Percentiles rank a stretch among this genome's conserved stretches.
phyloP scores from a whole-genome alignment of 768 basidiomycete genomes.

The Pleurotus salmoneostramineus region DNA sequence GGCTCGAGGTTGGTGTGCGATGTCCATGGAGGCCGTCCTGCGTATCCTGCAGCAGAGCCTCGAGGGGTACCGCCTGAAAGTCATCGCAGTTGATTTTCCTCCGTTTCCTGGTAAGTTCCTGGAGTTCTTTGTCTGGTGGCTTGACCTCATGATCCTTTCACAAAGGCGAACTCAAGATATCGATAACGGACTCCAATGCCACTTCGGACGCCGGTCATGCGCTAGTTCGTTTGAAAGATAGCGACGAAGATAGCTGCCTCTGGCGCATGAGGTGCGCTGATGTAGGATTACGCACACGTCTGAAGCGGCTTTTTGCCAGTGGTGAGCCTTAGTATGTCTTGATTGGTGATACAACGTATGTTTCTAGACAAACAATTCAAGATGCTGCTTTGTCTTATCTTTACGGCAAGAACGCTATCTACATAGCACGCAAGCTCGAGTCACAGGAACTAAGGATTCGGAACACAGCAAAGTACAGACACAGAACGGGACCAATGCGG shows the following conservation, averaged over 20 bases:
- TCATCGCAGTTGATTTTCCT: conserved; percentile 48
- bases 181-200: conserved; percentile 27
- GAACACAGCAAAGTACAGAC: background rate
- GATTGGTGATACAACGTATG: conserved; percentile 1
- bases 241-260: conserved; percentile 67
- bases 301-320: conserved; percentile 38
- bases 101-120: conserved; percentile 56
- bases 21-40: conserved; percentile 48
- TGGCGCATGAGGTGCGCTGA: conserved; percentile 65
- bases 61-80: conserved; percentile 35
- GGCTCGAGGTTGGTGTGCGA: conserved; percentile 69
- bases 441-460: background rate
- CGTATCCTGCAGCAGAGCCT: conserved; percentile 45
- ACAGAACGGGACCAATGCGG: conserved; percentile 4
- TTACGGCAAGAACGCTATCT: background rate
- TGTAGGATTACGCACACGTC: conserved; percentile 30
- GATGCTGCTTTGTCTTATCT: background rate
- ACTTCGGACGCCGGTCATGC: conserved; percentile 24
- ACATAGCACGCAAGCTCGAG: background rate
- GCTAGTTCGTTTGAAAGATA: conserved; percentile 50
- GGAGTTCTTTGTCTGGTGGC: conserved; percentile 7
- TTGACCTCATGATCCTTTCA: conserved; percentile 11
- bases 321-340: conserved; percentile 6
- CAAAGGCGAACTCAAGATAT: conserved; percentile 65
- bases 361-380: background rate